phyloP scores from a whole-genome alignment of 2,329 filamentous ascomycete species.

The Colletotrichum sp. region DNA sequence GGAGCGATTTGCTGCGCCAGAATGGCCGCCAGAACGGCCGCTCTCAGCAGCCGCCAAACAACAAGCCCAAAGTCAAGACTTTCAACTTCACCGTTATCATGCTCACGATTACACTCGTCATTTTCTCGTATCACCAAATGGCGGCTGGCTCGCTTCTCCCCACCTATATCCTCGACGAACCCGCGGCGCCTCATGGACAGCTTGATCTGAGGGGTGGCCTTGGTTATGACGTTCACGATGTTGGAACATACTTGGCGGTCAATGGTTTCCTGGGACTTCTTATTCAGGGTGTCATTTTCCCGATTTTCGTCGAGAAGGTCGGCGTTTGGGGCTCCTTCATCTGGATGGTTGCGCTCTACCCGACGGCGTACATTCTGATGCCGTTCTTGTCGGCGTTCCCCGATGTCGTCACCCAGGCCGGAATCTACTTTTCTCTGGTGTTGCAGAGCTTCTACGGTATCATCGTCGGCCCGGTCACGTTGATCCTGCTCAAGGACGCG shows the following conservation, averaged over 20 bases:
- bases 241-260: conserved; percentile 71
- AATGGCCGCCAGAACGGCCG: not conserved
- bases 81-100: conserved; percentile 41
- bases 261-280: conserved; percentile 76
- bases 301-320: conserved; percentile 64
- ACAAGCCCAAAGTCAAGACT: conserved; percentile 32
- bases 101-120: conserved; percentile 43
- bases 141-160: conserved; percentile 47
- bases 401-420: conserved; percentile 54
- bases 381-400: conserved; percentile 70
- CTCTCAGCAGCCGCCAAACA: not conserved
- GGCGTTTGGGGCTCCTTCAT: conserved; percentile 73
- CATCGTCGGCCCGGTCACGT: conserved; percentile 69
- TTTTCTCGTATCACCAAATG: conserved; percentile 53
- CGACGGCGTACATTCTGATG: conserved; percentile 71
- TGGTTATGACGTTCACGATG: conserved; percentile 66
- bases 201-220: conserved; percentile 64
- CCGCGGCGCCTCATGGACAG: conserved; percentile 27
- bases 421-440: conserved; percentile 69
- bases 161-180: conserved; percentile 46
- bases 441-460: conserved; percentile 73
- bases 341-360: conserved; percentile 69
- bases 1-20: not conserved
- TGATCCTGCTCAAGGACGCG: conserved; percentile 77
- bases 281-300: conserved; percentile 76